Base-by-base conservation (phyloP, 495 filamentous ascomycete genomes). In the Tuber indicum region DNA sequence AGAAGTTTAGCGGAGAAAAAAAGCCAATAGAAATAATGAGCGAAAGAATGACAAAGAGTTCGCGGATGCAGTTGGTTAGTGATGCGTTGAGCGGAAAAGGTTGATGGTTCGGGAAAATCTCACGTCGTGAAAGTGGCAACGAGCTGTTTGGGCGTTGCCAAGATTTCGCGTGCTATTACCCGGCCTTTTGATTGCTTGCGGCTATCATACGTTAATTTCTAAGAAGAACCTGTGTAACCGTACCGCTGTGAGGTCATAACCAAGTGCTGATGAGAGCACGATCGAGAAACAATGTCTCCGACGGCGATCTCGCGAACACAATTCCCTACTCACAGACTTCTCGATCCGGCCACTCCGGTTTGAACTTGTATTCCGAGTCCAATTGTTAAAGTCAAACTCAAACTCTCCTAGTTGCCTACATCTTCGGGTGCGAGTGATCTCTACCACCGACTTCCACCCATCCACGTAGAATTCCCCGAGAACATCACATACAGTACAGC, bases 1-100 rank as follows among this genome's bases (percentile, higher is more conserved):
- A 81, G 79, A 43, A 72, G 26, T 44, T 42, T 66, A 42, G 26
- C 39, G 39, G 62, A 72, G 72, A 72, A 47, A 77, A 76, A 45
- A 72, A 74, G 44, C 71, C 32, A 69, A 78, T 52, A 66, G 71
- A 80, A 80, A 76, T 74, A 80, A 76, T 39, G 71, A 75, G 71
- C 72, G 74, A 66, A 80, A 74, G 78, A 80, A 80, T 74, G 70
- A 66, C 74, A 70, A 74, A 74, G 46, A 44, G 16, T 32, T 66
- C 14, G 12, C 58, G 26, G 58, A 19, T 17, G 32, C 6, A 66
- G 58, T 66, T 66, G 26, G 58, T 66, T 36, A 26, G 58, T 17
- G 26, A 36, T 66, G 58, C 26, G 58, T 66, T 17, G 12, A 66
- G 58, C 58, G 58, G 58, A 26, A 26, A n/a, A 36, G 14, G 58